phyloP scores from a whole-genome alignment of 371 early-diverging fungal genomes.

The Mucor velutinosus region DNA sequence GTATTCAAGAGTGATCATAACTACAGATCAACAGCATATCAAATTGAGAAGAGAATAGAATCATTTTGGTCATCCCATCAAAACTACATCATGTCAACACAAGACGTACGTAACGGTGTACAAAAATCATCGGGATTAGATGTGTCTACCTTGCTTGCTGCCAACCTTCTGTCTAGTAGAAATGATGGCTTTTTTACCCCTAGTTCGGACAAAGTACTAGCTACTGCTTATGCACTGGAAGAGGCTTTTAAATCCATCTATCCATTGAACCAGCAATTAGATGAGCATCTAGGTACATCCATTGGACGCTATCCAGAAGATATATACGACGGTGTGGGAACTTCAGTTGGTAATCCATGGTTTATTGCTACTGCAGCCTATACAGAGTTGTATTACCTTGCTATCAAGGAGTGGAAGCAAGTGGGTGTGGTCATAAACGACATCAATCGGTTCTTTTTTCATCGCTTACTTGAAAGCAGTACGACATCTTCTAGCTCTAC shows the following conservation, averaged over 20 bases:
- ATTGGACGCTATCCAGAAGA: constrained; percentile 81
- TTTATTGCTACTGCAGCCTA: constrained; percentile 62
- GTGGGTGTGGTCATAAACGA: constrained; percentile 42
- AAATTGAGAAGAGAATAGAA: constrained; percentile 36
- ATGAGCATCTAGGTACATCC: constrained; percentile 38
- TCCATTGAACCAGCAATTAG: constrained; percentile 49
- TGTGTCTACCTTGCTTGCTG: constrained; percentile 62
- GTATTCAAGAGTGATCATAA: constrained; percentile 18
- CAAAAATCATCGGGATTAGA: constrained; percentile 59
- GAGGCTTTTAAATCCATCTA: constrained; percentile 49
- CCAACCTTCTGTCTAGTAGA: constrained; percentile 44
- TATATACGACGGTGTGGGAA: constrained; percentile 64
- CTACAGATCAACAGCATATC: constrained; percentile 4
- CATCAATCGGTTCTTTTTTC: constrained; percentile 46
- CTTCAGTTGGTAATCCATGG: constrained; percentile 74
- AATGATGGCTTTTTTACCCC: constrained; percentile 48
- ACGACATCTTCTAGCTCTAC: constrained; percentile 7
- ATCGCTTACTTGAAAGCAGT: constrained; percentile 1
- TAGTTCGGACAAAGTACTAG: constrained; percentile 49
- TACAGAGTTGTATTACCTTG: constrained; percentile 70
- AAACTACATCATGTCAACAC: constrained; percentile 42
- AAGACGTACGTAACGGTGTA: constrained; percentile 37
- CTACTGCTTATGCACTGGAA: constrained; percentile 53
- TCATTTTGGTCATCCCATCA: constrained; percentile 47
- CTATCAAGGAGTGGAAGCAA: constrained; percentile 33